Base-by-base conservation (phyloP, 306 rosid species). In the Calophaca sinica region DNA sequence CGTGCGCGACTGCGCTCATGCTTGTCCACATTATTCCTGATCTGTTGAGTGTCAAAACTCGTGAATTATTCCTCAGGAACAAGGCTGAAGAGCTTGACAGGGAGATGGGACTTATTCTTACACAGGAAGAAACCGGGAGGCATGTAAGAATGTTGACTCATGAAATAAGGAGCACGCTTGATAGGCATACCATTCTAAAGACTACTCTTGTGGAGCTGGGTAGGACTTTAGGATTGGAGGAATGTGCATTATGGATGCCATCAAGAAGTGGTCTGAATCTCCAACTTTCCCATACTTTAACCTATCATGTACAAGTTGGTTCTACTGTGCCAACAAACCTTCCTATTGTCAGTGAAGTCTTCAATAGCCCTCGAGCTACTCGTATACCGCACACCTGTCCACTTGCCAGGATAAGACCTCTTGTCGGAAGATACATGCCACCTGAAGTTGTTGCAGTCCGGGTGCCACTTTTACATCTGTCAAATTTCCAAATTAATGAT, bases 91-190 rank as follows among this genome's bases (percentile, higher is more conserved):
- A 91, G 78, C 97, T 94, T 69, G 98, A 89, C 82, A 83, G 94
- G 79, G 98, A 94, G 86, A 89, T 91, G 97, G 98, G 98, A 0
- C 91, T 87, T 38, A 94, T 94, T 80, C 93, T 94, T 42, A 88
- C 89, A 13, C 98, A 94, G 33, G 96, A 91, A 78, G 98, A 91
- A 68, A 84, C 98, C 0, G 98, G 98, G 71, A 84, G 94, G 80
- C 97, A 94, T 83, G 98, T 94, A 78, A 89, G 98, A 60, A 91
- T 94, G 98, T 81, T 94, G 85, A 94, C 98, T 74, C 98, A 91
- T 73, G 98, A 94, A 83, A 94, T 94, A 62, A 83, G 97, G 85
- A 91, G 92, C 87, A 89, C 98, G 0, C 96, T 91, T n/a, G 88
- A 94, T 69, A 82, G 96, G 39, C 87, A 94, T 79, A 91, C 97